phyloP scores from a whole-genome alignment of 2,329 filamentous ascomycete genomes.

The Aspergillus pseudoglaucus region DNA sequence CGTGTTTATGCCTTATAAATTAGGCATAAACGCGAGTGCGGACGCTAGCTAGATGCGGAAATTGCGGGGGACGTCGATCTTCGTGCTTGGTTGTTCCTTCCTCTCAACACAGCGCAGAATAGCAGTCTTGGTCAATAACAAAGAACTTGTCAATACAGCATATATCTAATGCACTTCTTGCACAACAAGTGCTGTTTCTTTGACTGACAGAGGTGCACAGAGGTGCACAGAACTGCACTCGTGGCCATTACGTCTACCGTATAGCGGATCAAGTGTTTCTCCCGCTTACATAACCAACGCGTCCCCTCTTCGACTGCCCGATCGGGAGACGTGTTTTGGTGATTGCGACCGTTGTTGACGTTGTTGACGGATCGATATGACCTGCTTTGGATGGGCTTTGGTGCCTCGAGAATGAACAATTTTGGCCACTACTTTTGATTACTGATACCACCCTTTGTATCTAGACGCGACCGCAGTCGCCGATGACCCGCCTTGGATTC shows the following conservation, averaged over 20 bases:
- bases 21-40: background rate
- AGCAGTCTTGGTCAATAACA: background rate
- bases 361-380: background rate
- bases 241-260: background rate
- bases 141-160: background rate
- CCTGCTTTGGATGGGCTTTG: too few relatives aligned
- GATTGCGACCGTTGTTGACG: background rate
- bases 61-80: constrained; percentile 11
- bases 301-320: constrained; percentile 17
- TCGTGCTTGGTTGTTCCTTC: background rate
- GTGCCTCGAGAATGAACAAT: too few relatives aligned
- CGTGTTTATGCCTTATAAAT: background rate
- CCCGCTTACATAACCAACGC: constrained; percentile 11
- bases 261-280: constrained; percentile 5
- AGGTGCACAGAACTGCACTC: constrained; percentile 2
- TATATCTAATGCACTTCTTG: background rate
- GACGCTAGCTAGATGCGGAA: constrained; percentile 1
- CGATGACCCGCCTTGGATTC: constrained; percentile 9
- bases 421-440: too few relatives aligned
- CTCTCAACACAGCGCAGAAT: background rate
- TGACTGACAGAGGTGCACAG: background rate
- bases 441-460: too few relatives aligned
- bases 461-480: constrained; percentile 6
- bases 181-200: background rate
- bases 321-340: constrained; percentile 34